Base-by-base conservation (phyloP, 148 eudicot species). In the Heliosperma pusillum region DNA sequence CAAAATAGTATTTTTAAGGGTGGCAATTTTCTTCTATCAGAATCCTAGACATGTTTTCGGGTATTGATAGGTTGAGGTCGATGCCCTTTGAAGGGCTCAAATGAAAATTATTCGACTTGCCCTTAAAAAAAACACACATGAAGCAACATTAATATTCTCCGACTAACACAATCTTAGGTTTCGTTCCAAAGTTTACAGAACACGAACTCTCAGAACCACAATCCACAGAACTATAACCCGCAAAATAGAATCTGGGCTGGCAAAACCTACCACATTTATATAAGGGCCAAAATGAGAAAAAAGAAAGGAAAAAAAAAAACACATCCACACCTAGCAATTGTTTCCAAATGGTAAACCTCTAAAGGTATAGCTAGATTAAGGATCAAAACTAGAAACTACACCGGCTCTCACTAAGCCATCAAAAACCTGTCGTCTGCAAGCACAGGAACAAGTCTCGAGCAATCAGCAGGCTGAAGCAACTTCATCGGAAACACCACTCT, bases 321-420 rank as follows among this genome's bases (percentile, higher is more conserved):
- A 20, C 1, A n/a, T 10, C 26, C 63, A 10, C 27, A 59, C 2
- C 55, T 50, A 50, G 55, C 55, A 50, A 50, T 50, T 12, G 55
- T 50, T 17, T 2, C 55, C 55, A 50, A 50, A 50, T 50, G 55
- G 55, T 50, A 50, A 50, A 50, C 55, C 55, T 42, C 5, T 12
- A 50, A 16, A 50, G 55, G 55, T 50, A 50, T 50, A 40, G 57
- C 82, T 61, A 75, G 74, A 78, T 75, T 65, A 67, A 73, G 60
- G 66, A 70, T 27, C 82, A 80, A 80, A 80, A 80, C 82, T 80
- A 80, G 74, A 55, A 62, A 63, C 67, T 55, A 62, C 30, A 74
- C 74, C 44, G 66, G 82, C 58, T 74, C 71, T 74, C 81, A 62
- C 64, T 27, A 66, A 53, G 81, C 77, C 76, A 57, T 62, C 81